Evolutionary conservation across 371 early-diverging fungal species (phyloP), one percentile per base, ranked within the genome.

Genomic region (Mucor ambiguus): DNA sequence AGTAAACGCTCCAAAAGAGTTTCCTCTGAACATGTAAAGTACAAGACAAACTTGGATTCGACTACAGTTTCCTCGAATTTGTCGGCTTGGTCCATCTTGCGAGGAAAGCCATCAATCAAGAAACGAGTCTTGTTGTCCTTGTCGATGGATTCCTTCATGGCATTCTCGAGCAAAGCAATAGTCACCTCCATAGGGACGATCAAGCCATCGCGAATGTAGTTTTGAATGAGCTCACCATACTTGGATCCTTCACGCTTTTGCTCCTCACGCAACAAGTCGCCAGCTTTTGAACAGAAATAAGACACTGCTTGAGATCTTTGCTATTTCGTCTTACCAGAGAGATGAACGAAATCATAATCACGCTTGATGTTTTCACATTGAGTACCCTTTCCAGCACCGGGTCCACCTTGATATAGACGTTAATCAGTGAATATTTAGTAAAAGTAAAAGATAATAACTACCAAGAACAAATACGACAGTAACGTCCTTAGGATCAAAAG

Each of bases 141-240:
- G 58, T 81, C 78, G 28, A 84, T 82, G 28, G 80, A 78, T 59
- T 85, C 89, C 64, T 87, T 84, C 93, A 98, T 98, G 18, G 95
- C 95, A 32, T 91, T 85, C 62, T 94, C 88, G 33, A 98, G 84
- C 26, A 98, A 84, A 5, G 88, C 88, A 69, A 98, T 95, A 10
- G 98, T 98, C 49, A 98, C 93, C 70, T 95, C 95, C 86, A 89
- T 89, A 20, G 98, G 99, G 7, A 98, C 99, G 74, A 98, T 98
- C 69, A 89, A 71, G 33, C 99, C 99, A 66, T 96, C 96, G 58
- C 89, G 91, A 74, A 98, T 97, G 70, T 91, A 94, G 43, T 76
- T 83, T 67, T 90, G 88, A 76, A 98, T 98, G 62, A 97, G 74
- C 62, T 95, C 94, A 56, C 96, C 96, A 75, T 90, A 92, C 59